Base-by-base conservation (phyloP, 2,329 filamentous ascomycete species). In the Cadophora malorum region DNA sequence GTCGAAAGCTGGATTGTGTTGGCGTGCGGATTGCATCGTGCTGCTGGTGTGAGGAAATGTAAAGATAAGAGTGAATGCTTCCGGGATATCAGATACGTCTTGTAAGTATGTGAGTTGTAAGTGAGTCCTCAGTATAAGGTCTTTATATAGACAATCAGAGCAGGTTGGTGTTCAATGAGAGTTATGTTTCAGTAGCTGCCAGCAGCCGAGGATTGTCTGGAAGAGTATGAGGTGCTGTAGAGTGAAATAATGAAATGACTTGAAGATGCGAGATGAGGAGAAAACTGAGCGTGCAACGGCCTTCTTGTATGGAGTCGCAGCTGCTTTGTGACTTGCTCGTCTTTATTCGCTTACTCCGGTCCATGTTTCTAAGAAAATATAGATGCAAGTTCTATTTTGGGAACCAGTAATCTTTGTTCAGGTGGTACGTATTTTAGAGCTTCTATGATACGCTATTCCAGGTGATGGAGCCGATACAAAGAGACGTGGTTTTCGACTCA, bases 1-100 rank as follows among this genome's bases (percentile, higher is more conserved):
- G 9, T 82, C 80, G 69, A 93, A 84, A 7, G 79, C 82, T 0
- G 85, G 84, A 78, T 84, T 84, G 76, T 67, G 79, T 33, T 66
- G 19, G 62, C 38, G 69, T 25, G 58, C 52, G 45, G 68, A 64
- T 35, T 64, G 63, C 69, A 70, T 69, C 3, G 16, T 68, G 63
- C 33, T 58, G n/a, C 3, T 52, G 31, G 31, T 55, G 55, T 64
- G 35, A 31, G 47, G 16, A 45, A 12, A 19, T 21, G 21, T 53
- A 23, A 21, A 19, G 45, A 10, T 38, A 31, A 5, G 47, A 55
- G 52, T 47, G 25, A 25, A 14, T 28, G 10, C 21, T 45, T 53
- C 7, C 23, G 38, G 49, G 31, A 31, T 35, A 14, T 12, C 53
- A n/a, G 31, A 19, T 52, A 52, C 19, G 49, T 25, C 8, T 21